These are phyloP conservation scores for Talaromyces albobiverticillius DNA, from an alignment of 2,329 filamentous ascomycete species.

Conservation along the genomic window DNA sequence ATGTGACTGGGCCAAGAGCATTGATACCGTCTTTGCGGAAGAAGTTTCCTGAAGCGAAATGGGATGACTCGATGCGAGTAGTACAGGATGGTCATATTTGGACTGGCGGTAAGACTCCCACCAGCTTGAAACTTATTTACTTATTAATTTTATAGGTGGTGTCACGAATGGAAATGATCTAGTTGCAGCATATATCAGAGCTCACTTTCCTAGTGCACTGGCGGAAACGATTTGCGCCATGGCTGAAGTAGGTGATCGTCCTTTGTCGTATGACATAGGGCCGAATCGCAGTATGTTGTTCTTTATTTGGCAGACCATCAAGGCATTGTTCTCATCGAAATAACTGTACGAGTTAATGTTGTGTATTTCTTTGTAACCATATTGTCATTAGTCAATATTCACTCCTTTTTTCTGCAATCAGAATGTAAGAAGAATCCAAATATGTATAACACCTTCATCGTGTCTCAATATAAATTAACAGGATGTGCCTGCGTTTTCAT, in stretches of 20 bases:
- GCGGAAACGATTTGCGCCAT: constrained; percentile 31
- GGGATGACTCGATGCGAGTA: constrained; percentile 21
- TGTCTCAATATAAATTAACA: too few species aligned
- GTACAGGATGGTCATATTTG: constrained; percentile 25
- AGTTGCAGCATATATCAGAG: constrained; percentile 21
- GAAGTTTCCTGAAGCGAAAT: constrained; percentile 24
- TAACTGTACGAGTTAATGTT: too few species aligned
- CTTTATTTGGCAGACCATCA: not conserved
- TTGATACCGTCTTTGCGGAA: constrained; percentile 22
- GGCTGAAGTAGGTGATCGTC: constrained; percentile 29
- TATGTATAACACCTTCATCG: too few species aligned
- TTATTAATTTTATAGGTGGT: constrained; percentile 17
- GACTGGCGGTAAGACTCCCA: constrained; percentile 20
- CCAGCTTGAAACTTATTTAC: not conserved
- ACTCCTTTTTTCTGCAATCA: too few species aligned
- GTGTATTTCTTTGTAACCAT: too few species aligned
- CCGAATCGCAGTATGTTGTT: not conserved
- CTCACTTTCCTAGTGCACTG: constrained; percentile 22
- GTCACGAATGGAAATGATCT: constrained; percentile 28
- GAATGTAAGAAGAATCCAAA: too few species aligned
- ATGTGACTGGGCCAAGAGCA: constrained; percentile 23
- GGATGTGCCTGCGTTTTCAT: too few species aligned
- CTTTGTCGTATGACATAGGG: not conserved
- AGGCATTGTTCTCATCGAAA: too few species aligned
- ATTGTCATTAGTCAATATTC: too few species aligned